These are phyloP conservation scores for Paraphaeosphaeria minitans DNA, from an alignment of 2,329 filamentous ascomycete genomes.

Conservation along the genomic window DNA sequence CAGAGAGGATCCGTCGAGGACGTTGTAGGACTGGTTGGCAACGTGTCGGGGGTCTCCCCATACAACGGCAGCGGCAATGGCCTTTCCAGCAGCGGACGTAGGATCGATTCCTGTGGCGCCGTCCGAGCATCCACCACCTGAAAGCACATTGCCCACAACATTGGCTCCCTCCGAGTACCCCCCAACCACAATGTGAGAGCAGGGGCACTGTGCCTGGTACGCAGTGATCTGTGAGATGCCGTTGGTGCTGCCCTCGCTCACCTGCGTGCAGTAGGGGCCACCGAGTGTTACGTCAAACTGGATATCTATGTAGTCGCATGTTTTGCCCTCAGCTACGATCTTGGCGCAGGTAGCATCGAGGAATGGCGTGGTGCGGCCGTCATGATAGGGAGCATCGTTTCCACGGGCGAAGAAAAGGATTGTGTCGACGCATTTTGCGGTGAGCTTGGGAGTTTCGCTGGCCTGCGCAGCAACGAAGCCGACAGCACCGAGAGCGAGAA, in stretches of 20 bases:
- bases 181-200: slow-evolving; percentile 61
- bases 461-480: not conserved
- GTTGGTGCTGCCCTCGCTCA: slow-evolving; percentile 27
- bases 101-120: slow-evolving; percentile 24
- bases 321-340: slow-evolving; percentile 26
- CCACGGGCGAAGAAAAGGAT: slow-evolving; percentile 32
- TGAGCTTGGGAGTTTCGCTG: slow-evolving; percentile 23
- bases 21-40: slow-evolving; percentile 31
- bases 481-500: not conserved
- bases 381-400: slow-evolving; percentile 30
- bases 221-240: slow-evolving; percentile 53
- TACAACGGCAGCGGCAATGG: slow-evolving; percentile 32
- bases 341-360: slow-evolving; percentile 28
- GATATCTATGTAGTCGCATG: slow-evolving; percentile 32
- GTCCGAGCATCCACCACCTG: slow-evolving; percentile 47
- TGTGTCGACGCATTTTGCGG: slow-evolving; percentile 30
- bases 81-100: slow-evolving; percentile 28
- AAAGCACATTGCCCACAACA: slow-evolving; percentile 64
- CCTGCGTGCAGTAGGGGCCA: slow-evolving; percentile 25
- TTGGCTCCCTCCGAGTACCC: slow-evolving; percentile 66
- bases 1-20: slow-evolving; percentile 24
- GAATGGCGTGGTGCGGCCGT: slow-evolving; percentile 28
- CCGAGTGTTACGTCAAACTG: slow-evolving; percentile 20
- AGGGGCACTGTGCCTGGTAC: slow-evolving; percentile 60
- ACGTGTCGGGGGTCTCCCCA: slow-evolving; percentile 30